Evolutionary conservation across 1,284 basidiomycete genomes (phyloP).

Genomic region (Gomphus bonarii): DNA sequence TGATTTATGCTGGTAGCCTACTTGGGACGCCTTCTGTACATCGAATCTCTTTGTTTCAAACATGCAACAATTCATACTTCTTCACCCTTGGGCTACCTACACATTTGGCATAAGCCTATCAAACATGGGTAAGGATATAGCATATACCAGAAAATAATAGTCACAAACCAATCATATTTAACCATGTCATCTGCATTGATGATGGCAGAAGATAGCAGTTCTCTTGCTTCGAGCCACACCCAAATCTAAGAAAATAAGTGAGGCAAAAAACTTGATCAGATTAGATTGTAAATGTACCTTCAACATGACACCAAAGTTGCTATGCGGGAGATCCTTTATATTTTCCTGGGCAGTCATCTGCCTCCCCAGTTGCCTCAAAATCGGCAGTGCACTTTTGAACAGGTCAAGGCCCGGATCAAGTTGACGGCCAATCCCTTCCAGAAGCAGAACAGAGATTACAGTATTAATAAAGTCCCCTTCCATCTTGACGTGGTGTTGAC

Average conservation of each 20-base stretch:
- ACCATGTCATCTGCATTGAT: constrained; percentile 71
- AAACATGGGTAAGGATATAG: background rate
- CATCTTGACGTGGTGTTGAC: constrained; percentile 95
- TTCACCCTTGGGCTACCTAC: background rate
- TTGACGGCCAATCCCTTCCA: constrained; percentile 95
- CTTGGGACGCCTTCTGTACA: no score
- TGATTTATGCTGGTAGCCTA: no score
- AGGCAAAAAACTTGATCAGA: background rate
- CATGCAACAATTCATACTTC: no score
- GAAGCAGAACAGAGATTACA: constrained; percentile 84
- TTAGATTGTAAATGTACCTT: constrained; percentile 44
- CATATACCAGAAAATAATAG: background rate
- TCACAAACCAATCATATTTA: constrained; percentile 62
- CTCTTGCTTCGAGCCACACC: constrained; percentile 85
- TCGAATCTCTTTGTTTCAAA: no score
- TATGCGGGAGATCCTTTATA: constrained; percentile 43
- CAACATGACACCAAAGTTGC: constrained; percentile 72
- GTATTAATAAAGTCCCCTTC: constrained; percentile 99
- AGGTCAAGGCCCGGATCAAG: constrained; percentile 89
- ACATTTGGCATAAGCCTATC: background rate
- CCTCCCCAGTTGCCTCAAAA: constrained; percentile 78
- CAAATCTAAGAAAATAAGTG: constrained; percentile 47
- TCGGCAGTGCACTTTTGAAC: constrained; percentile 88
- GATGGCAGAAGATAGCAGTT: constrained; percentile 69
- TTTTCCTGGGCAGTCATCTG: constrained; percentile 75